phyloP scores from a whole-genome alignment of 1,284 basidiomycete species.

The Macrocystidia cucumis region DNA sequence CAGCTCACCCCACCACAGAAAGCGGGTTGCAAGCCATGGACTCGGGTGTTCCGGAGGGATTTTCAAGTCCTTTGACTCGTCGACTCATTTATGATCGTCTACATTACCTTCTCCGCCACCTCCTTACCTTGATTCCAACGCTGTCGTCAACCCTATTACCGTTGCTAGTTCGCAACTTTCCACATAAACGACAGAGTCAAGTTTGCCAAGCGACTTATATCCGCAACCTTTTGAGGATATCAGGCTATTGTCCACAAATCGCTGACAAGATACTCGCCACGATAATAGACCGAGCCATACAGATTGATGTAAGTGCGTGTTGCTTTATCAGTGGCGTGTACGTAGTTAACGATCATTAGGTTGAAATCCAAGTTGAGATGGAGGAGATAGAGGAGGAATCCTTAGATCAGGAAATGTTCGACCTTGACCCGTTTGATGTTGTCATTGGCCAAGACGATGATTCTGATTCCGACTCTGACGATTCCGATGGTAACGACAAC shows the following conservation, averaged over 20 bases:
- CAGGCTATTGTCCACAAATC: constrained; percentile 87
- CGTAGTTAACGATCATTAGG: constrained; percentile 34
- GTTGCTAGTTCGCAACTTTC: constrained; percentile 79
- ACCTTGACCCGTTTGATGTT: constrained; percentile 80
- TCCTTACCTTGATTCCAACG: constrained; percentile 87
- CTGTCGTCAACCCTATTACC: constrained; percentile 82
- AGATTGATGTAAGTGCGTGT: constrained; percentile 77
- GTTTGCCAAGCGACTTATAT: constrained; percentile 86
- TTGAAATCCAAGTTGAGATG: constrained; percentile 94
- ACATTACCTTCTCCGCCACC: constrained; percentile 79
- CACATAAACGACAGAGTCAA: constrained; percentile 87
- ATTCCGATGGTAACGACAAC: constrained; percentile 39
- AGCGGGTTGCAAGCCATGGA: constrained; percentile 59
- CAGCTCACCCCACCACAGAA: constrained; percentile 34
- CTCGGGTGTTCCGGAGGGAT: constrained; percentile 50
- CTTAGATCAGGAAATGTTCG: constrained; percentile 54
- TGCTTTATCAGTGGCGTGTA: neutral
- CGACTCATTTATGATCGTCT: constrained; percentile 82
- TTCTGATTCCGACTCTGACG: constrained; percentile 47
- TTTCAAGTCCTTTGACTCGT: constrained; percentile 67
- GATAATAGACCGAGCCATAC: constrained; percentile 87
- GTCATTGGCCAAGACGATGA: constrained; percentile 68
- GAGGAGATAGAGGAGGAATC: constrained; percentile 81
- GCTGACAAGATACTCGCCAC: constrained; percentile 79
- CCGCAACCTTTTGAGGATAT: constrained; percentile 81